Conservation (phyloP, 2,329 filamentous ascomycete genomes). For the Colletotrichum tabaci region DNA sequence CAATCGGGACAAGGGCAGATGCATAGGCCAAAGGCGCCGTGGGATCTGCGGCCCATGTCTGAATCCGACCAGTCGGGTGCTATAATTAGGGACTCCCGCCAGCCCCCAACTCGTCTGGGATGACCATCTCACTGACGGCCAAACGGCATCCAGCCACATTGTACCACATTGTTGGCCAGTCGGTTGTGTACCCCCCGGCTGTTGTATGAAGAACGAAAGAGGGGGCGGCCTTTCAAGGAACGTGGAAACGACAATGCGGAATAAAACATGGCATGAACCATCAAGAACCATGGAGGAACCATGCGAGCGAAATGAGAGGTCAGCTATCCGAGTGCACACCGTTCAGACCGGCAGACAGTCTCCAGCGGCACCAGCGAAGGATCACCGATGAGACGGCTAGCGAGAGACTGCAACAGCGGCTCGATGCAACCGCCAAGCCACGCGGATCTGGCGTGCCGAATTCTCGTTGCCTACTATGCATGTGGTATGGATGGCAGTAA, state of each 20-base stretch:
- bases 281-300: too few species aligned
- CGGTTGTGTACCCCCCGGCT: background rate
- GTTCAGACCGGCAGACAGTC: too few species aligned
- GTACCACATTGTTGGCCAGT: background rate
- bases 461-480: slow-evolving; percentile 13
- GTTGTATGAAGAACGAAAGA: background rate
- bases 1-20: slow-evolving; percentile 1
- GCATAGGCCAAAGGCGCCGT: background rate
- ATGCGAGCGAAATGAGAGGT: too few species aligned
- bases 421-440: slow-evolving; percentile 32
- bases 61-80: slow-evolving; percentile 1
- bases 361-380: background rate
- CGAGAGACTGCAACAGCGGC: slow-evolving; percentile 25
- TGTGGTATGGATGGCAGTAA: background rate
- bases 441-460: slow-evolving; percentile 12
- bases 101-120: slow-evolving; percentile 11
- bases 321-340: too few species aligned
- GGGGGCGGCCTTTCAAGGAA: background rate
- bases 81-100: slow-evolving; percentile 22
- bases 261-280: too few species aligned
- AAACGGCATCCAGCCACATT: slow-evolving; percentile 3
- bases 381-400: slow-evolving; percentile 1
- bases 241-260: too few species aligned
- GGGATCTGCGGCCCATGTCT: slow-evolving; percentile 22
- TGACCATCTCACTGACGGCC: background rate